Base-by-base conservation (phyloP, 495 filamentous ascomycete species). In the Recurvomyces mirabilis region DNA sequence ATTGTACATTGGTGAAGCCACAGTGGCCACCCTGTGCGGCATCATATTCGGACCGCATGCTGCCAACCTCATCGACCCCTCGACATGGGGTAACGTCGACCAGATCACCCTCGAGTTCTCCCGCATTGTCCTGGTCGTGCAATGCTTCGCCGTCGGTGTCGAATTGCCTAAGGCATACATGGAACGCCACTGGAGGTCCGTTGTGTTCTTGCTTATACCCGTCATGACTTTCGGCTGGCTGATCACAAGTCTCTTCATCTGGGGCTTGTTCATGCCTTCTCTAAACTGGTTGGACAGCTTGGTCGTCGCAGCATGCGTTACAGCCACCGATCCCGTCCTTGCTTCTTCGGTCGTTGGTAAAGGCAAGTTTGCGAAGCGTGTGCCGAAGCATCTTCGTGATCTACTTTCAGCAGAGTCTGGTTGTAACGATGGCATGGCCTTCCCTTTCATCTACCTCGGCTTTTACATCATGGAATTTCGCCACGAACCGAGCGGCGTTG, bases 401-500 rank as follows among this genome's bases (percentile, higher is more conserved):
- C 52, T 99, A 11, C 72, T 99, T 24, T 96, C 93, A 12, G 89
- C 89, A 46, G 93, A 99, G 63, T 96, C 93, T 1, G 93, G 93
- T 19, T 99, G 93, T 70, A 99, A 99, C 67, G 93, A 99, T 61
- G 93, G 93, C 64, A 96, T 96, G 93, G 91, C 93, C 14, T 99
- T 99, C 64, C 93, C 93, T 5, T 99, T 99, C 65, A 80, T 99
- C 59, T 99, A 96, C 61, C 72, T 96, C 13, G 74, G 81, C 1
- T 69, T 93, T 35, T 96, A 96, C 55, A 73, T 96, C 43, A 84
- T 94, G 44, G 74, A 77, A 17, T 93, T 88, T 57, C 67, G 80
- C 41, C 77, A 76, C 3, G 59, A 84, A 51, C 71, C 79, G 5
- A 64, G 65, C 30, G 57, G 81, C 38, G 84, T 94, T 20, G 72